Conservation (phyloP, 2,329 filamentous ascomycete genomes). For the Fusarium pseudograminearum region DNA sequence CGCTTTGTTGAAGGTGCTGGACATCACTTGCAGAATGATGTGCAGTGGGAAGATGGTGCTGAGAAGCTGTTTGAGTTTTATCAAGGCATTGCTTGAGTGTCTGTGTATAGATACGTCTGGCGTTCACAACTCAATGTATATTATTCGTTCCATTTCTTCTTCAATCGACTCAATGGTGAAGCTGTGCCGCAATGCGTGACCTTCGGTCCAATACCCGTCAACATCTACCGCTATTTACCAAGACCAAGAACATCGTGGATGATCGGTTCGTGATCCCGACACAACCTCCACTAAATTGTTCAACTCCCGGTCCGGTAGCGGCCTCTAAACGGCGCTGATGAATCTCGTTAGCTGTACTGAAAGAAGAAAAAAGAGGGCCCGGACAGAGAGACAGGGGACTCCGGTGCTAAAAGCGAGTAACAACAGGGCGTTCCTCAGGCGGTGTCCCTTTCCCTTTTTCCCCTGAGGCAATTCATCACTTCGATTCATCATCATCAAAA, state of each 20-base stretch:
- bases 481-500: slow-evolving; percentile 26
- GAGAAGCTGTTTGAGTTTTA: slow-evolving; percentile 59
- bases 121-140: slow-evolving; percentile 14
- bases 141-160: not conserved
- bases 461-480: slow-evolving; percentile 36
- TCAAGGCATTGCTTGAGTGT: slow-evolving; percentile 27
- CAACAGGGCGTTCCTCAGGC: slow-evolving; percentile 22
- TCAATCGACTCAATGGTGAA: not conserved
- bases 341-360: slow-evolving; percentile 22
- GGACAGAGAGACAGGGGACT: slow-evolving; percentile 25
- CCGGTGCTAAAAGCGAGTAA: slow-evolving; percentile 28
- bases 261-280: slow-evolving; percentile 43
- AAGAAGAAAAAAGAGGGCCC: slow-evolving; percentile 36
- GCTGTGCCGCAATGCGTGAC: not conserved
- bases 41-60: slow-evolving; percentile 61
- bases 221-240: slow-evolving; percentile 6
- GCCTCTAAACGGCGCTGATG: slow-evolving; percentile 8
- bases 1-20: slow-evolving; percentile 59
- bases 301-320: slow-evolving; percentile 29
- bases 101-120: not conserved
- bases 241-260: not conserved
- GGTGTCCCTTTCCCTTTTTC: slow-evolving; percentile 16
- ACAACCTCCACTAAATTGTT: slow-evolving; percentile 18
- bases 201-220: slow-evolving; percentile 10
- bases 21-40: slow-evolving; percentile 67